Base-by-base conservation (phyloP, 2,329 filamentous ascomycete genomes). In the Tolypocladium inflatum region DNA sequence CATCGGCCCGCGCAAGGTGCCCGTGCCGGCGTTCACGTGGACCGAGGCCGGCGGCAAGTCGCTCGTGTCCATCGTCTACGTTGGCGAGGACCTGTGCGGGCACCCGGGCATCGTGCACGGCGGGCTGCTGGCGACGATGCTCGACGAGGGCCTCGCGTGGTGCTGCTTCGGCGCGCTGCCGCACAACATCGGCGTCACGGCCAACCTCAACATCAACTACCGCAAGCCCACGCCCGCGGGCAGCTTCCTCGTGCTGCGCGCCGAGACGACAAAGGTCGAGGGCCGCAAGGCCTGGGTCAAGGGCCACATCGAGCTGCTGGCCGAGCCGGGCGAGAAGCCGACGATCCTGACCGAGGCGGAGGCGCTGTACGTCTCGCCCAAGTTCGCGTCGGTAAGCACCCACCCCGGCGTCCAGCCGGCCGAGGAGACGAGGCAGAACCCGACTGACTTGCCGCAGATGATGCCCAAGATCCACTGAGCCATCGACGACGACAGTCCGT, bases 241-340 rank as follows among this genome's bases (percentile, higher is more conserved):
- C 26, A 82, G 83, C 60, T 94, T 88, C 68, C 77, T 95, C 37
- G 90, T 96, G 50, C 75, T 99, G 59, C 81, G 83, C 61, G 92
- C 90, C 4, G 83, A 85, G 69, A 96, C 92, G 23, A 86, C 83
- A 11, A 92, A 88, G 76, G 89, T 93, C 1, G 91, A 97, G 69
- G 93, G 94, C 1, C 81, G 94, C 61, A 97, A 97, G 77, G 93
- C 91, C 15, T 97, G 91, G 91, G 91, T 97, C 1, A 87, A 89
- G 74, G 94, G 91, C 1, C 83, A 84, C 64, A 86, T 97, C 66
- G 91, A 96, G 80, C 87, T 90, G 57, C 74, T 97, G 60, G 82
- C 83, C 9, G 59, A 79, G 77, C 76, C 64, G 39, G 83, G 84
- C 10, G 81, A 86, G 72, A 77, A 80, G 64, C 85, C 86, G 1